These are phyloP conservation scores for Venustampulla echinocandica DNA, from an alignment of 495 filamentous ascomycete genomes.

Conservation along the genomic window DNA sequence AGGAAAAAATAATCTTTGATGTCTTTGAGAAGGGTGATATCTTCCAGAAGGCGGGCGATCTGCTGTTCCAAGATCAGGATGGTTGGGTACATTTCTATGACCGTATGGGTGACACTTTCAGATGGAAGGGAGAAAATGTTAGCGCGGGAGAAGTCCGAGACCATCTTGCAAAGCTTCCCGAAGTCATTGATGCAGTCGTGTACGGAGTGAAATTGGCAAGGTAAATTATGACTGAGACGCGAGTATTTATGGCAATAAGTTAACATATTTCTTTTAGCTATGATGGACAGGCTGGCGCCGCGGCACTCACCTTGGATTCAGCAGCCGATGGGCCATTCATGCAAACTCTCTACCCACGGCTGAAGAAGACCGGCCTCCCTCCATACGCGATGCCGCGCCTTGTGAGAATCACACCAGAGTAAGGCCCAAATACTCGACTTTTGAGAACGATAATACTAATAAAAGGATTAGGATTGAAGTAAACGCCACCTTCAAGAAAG, in stretches of 20 bases:
- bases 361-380: conserved; percentile 43
- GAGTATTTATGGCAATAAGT: background rate
- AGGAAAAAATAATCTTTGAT: conserved; percentile 17
- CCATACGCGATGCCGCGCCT: conserved; percentile 41
- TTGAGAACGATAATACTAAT: background rate
- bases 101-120: conserved; percentile 24
- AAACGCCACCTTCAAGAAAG: conserved; percentile 45
- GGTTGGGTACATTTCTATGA: conserved; percentile 25
- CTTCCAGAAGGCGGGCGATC: conserved; percentile 22
- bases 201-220: conserved; percentile 39
- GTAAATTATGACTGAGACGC: conserved; percentile 25
- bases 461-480: conserved; percentile 34
- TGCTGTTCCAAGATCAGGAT: conserved; percentile 14
- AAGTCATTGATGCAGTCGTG: conserved; percentile 41
- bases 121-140: conserved; percentile 27
- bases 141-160: conserved; percentile 29
- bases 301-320: conserved; percentile 38
- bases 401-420: conserved; percentile 43
- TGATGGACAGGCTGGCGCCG: conserved; percentile 44
- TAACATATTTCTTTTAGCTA: conserved; percentile 27
- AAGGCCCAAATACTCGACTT: conserved; percentile 10
- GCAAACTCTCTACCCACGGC: conserved; percentile 27
- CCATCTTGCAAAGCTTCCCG: conserved; percentile 37
- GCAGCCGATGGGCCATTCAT: conserved; percentile 30
- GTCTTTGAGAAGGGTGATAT: conserved; percentile 23